A percentile compares a stretch with the other conserved stretches of the same genome.
Evolutionary conservation across 805 yeast species (phyloP).

Genomic region (Sungouiella thailandica): DNA sequence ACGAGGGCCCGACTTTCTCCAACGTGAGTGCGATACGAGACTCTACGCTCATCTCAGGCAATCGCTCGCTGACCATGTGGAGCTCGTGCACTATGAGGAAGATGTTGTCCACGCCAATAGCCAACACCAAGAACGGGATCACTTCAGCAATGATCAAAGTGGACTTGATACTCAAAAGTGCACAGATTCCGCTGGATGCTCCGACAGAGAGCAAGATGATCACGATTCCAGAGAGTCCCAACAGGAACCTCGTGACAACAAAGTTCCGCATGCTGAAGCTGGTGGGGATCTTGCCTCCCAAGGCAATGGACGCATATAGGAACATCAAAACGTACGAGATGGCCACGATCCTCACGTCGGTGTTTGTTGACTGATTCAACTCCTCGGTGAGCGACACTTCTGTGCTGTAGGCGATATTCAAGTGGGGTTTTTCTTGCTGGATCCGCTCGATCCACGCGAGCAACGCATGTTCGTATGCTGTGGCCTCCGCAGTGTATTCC

Average conservation of each 20-base stretch:
- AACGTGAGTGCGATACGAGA: constrained; percentile 61
- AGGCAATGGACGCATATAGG: constrained; percentile 75
- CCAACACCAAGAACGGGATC: constrained; percentile 86
- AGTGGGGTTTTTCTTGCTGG: constrained; percentile 47
- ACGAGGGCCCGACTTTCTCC: constrained; percentile 81
- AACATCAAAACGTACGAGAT: constrained; percentile 84
- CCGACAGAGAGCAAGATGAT: constrained; percentile 78
- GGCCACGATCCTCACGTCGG: constrained; percentile 66
- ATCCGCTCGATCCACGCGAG: constrained; percentile 49
- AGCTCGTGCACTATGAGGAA: constrained; percentile 82
- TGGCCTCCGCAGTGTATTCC: constrained; percentile 33
- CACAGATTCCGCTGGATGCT: constrained; percentile 78
- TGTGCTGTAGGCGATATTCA: constrained; percentile 69
- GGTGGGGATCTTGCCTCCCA: constrained; percentile 56
- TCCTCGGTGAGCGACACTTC: constrained; percentile 84
- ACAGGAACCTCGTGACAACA: constrained; percentile 56
- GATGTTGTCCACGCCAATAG: constrained; percentile 95
- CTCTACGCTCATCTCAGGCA: constrained; percentile 38
- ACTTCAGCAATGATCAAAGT: constrained; percentile 95
- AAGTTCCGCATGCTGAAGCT: constrained; percentile 25
- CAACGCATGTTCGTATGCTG: constrained; percentile 69
- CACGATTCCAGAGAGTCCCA: constrained; percentile 80
- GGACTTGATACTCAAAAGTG: constrained; percentile 72
- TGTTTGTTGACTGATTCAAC: constrained; percentile 72
- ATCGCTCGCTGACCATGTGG: constrained; percentile 44